Conservation (phyloP, 352 stramenopile species). For the Phytophthora idaei region DNA sequence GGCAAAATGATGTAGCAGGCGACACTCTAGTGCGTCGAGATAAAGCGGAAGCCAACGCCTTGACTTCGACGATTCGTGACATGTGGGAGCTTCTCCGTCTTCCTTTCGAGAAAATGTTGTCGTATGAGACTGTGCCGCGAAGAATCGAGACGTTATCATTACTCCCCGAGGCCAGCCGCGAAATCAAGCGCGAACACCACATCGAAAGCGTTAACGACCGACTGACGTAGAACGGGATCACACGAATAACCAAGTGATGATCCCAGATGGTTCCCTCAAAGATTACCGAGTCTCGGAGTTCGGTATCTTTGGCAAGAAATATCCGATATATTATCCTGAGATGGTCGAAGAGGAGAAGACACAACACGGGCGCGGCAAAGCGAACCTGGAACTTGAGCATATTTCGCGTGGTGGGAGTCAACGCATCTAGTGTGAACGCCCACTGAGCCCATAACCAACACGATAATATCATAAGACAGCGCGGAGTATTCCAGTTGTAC, state of each 20-base stretch:
- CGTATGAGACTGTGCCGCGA: constrained; percentile 36
- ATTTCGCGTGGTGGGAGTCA: constrained; percentile 35
- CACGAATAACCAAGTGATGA: constrained; percentile 14
- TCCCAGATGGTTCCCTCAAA: constrained; percentile 19
- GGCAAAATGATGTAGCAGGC: constrained; percentile 6
- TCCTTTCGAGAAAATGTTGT: constrained; percentile 33
- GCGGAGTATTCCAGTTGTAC: constrained; percentile 17
- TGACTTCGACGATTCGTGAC: constrained; percentile 8
- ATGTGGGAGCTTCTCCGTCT: constrained; percentile 13
- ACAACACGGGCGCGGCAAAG: constrained; percentile 10
- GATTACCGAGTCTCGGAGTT: constrained; percentile 14
- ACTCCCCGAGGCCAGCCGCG: constrained; percentile 15
- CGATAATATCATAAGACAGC: constrained; percentile 18
- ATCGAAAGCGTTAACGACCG: constrained; percentile 20
- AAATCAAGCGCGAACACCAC: constrained; percentile 19
- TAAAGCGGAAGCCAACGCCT: constrained; percentile 6
- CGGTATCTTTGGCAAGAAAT: constrained; percentile 4
- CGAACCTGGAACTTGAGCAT: constrained; percentile 18
- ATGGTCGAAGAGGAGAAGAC: constrained; percentile 16
- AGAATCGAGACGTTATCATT: constrained; percentile 29
- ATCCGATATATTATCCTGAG: constrained; percentile 16
- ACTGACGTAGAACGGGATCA: constrained; percentile 26
- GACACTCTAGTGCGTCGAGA: constrained; percentile 5
- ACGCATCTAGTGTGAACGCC: constrained; percentile 41
- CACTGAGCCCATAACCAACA: constrained; percentile 44